These are phyloP conservation scores for Rutstroemia sp. DNA, from an alignment of 2,329 filamentous ascomycete species.

Conservation along the genomic window DNA sequence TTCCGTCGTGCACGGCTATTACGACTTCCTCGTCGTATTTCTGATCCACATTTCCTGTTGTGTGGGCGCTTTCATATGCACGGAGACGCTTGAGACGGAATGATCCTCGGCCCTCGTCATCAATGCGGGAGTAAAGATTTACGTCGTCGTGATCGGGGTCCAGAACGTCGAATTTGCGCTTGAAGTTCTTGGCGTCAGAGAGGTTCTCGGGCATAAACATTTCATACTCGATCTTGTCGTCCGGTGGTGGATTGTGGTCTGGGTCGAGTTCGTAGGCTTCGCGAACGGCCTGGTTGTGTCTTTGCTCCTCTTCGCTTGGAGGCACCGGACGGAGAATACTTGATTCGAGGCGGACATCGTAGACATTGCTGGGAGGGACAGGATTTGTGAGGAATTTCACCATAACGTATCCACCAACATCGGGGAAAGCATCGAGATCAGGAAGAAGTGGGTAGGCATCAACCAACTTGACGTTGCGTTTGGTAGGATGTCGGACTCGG, in stretches of 20 bases:
- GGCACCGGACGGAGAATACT: conserved; percentile 56
- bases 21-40: conserved; percentile 61
- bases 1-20: conserved; percentile 49
- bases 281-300: conserved; percentile 38
- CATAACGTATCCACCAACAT: conserved; percentile 61
- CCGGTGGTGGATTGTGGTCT: conserved; percentile 45
- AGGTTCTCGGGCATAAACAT: conserved; percentile 52
- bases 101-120: conserved; percentile 37
- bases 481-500: conserved; percentile 50
- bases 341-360: conserved; percentile 54
- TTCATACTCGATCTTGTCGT: conserved; percentile 57
- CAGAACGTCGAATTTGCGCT: conserved; percentile 51
- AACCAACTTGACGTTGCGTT: conserved; percentile 47
- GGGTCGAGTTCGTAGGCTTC: conserved; percentile 52
- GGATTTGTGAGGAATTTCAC: conserved; percentile 64
- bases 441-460: conserved; percentile 56
- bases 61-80: conserved; percentile 56
- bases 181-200: conserved; percentile 46
- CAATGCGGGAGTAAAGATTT: conserved; percentile 46
- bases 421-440: conserved; percentile 61
- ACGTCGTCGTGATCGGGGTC: conserved; percentile 48
- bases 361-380: conserved; percentile 43
- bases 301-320: conserved; percentile 46
- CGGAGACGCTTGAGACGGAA: conserved; percentile 57
- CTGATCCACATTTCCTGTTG: conserved; percentile 44